Base-by-base conservation (phyloP, 2,329 filamentous ascomycete species). In the Diplodia intermedia region DNA sequence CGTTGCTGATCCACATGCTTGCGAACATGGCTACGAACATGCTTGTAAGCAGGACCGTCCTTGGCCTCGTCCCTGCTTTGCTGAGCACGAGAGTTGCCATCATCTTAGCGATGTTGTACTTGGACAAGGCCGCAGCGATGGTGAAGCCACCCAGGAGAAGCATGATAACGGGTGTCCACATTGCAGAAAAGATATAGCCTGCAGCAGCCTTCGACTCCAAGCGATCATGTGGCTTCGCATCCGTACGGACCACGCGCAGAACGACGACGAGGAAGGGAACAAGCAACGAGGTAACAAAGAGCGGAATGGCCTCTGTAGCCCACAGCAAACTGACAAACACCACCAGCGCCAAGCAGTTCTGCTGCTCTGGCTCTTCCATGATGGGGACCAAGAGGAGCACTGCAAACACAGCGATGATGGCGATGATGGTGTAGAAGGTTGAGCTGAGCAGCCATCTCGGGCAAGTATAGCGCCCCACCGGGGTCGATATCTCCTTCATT, bases 131-230 rank as follows among this genome's bases (percentile, higher is more conserved):
- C 0, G 95, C 95, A 11, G 95, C 95, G 66, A 99, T 90, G 2
- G 95, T 97, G 76, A 99, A 99, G 38, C 95, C 95, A 72, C 95
- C 95, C 0, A 99, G 88, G 26, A 99, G 85, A 18, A 99, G 88
- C 95, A 99, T 98, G 73, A 99, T 99, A 67, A 99, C 95, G 0
- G 95, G 94, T 3, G 94, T 97, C 95, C 95, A 99, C 95, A 99
- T 99, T 31, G 95, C 90, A 4, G 93, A 86, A 74, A 99, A 98
- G 68, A 97, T 91, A 74, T 91, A 94, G 33, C 87, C 84, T 0
- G 94, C 92, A 0, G 95, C 94, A 53, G 88, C 86, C 77, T 94
- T 94, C 3, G 93, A 88, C n/a, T 86, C 86, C 7, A 99, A 85
- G 26, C 94, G 88, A 54, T 83, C 81, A 69, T 92, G 85, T 0